phyloP scores from a whole-genome alignment of 495 filamentous ascomycete genomes.

The Aspergillus sclerotioniger region DNA sequence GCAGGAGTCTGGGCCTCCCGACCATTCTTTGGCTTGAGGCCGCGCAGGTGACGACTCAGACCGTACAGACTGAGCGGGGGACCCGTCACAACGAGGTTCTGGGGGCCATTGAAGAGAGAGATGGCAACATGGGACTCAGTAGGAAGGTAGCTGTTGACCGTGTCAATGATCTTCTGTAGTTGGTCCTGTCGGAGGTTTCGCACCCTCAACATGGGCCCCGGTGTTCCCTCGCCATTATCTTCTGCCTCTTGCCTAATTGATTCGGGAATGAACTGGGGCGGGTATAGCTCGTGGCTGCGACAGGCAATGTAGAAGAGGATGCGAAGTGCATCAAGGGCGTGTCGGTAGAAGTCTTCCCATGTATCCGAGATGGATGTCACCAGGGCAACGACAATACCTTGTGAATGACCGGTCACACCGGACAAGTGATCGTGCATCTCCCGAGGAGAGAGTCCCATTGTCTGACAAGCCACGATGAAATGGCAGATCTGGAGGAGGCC shows the following conservation, averaged over 20 bases:
- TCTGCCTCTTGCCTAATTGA: not conserved
- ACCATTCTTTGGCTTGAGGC: not conserved
- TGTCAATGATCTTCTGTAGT: not conserved
- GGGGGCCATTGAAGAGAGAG: not conserved
- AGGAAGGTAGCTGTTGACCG: not conserved
- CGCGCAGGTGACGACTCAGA: not conserved
- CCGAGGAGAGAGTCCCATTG: constrained; percentile 16
- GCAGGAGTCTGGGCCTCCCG: not conserved
- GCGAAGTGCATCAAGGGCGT: constrained; percentile 11
- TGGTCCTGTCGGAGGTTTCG: not conserved
- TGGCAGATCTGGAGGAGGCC: constrained; percentile 19
- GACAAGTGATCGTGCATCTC: constrained; percentile 15
- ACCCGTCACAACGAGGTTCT: not conserved
- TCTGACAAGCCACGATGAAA: constrained; percentile 20
- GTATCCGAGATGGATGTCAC: constrained; percentile 18
- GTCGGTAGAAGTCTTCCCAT: constrained; percentile 22
- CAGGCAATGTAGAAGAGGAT: constrained; percentile 22
- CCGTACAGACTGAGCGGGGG: not conserved
- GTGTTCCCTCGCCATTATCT: not conserved
- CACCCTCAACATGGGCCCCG: not conserved
- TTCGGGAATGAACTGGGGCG: not conserved
- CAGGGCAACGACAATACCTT: constrained; percentile 27
- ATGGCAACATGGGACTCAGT: not conserved
- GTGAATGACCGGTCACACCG: constrained; percentile 28
- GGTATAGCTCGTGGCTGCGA: not conserved